Percentiles rank a stretch among this genome's conserved stretches.
These are phyloP conservation scores for Wallacemonas sp. DNA, from an alignment of 208 protist species.

Conservation along the genomic window DNA sequence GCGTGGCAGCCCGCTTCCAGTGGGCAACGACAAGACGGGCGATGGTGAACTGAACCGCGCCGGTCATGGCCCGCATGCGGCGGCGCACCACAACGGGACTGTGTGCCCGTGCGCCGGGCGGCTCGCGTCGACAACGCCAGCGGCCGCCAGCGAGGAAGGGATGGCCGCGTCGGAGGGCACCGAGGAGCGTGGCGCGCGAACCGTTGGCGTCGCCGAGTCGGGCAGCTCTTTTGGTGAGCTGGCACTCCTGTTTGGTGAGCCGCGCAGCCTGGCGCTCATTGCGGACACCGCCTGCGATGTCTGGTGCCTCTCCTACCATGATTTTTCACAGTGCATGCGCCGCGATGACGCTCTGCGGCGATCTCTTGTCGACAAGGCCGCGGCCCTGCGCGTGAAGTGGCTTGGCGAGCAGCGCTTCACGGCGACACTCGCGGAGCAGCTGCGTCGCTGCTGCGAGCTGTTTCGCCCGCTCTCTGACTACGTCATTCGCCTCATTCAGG, in stretches of 20 bases:
- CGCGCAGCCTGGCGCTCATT: conserved; percentile 58
- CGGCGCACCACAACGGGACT: no score
- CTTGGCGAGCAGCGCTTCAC: conserved; percentile 83
- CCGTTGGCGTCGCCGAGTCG: conserved; percentile 25
- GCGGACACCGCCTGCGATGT: conserved; percentile 76
- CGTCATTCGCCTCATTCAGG: conserved; percentile 78
- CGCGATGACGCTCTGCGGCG: conserved; percentile 65
- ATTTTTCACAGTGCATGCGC: conserved; percentile 59
- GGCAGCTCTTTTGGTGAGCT: conserved; percentile 85
- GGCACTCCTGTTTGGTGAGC: conserved; percentile 80
- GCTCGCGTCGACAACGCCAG: no score
- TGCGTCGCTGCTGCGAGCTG: conserved; percentile 63
- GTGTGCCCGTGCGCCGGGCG: not conserved
- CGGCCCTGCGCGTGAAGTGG: conserved; percentile 81
- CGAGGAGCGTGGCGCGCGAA: conserved; percentile 12
- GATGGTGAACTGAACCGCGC: no score
- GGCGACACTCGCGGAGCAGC: conserved; percentile 45
- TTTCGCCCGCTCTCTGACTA: conserved; percentile 55
- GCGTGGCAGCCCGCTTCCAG: no score
- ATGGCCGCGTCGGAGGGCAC: not conserved
- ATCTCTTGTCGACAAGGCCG: conserved; percentile 66
- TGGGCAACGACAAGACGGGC: no score
- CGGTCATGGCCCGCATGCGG: not conserved
- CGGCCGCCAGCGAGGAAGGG: not conserved
- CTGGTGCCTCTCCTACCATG: conserved; percentile 71